A percentile compares a stretch with the other conserved stretches of the same genome.
Conservation (phyloP, 148 eudicot genomes). For the Rhododendron ferrugineum region DNA sequence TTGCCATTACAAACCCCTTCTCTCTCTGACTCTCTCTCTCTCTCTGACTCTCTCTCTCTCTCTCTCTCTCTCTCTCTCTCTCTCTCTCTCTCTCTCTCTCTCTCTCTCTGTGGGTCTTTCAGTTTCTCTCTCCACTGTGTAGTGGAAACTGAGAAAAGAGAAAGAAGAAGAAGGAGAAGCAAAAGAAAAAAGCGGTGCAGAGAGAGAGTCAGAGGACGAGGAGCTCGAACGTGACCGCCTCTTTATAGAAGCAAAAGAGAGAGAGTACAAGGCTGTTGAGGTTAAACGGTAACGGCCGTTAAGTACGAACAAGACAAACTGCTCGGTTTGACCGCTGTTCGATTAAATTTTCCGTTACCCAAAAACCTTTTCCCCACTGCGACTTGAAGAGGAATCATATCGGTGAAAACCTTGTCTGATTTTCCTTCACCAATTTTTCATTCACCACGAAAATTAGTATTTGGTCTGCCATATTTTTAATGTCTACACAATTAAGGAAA, state of each 20-base stretch:
- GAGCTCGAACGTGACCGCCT: background rate
- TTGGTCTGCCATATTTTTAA: too few species aligned
- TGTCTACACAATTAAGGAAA: too few species aligned
- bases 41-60: too few species aligned
- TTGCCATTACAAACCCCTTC: background rate
- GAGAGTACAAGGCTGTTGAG: background rate
- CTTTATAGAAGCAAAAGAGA: background rate
- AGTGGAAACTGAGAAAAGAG: background rate
- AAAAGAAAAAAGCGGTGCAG: background rate
- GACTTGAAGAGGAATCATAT: too few species aligned
- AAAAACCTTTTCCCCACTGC: too few species aligned
- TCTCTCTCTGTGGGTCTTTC: background rate
- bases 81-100: background rate
- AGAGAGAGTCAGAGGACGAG: slow-evolving; percentile 5
- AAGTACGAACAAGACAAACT: background rate
- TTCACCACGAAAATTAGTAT: too few species aligned
- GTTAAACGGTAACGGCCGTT: slow-evolving; percentile 12
- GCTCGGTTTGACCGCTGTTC: too few species aligned
- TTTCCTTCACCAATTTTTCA: too few species aligned
- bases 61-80: too few species aligned
- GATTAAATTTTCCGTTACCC: too few species aligned
- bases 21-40: background rate
- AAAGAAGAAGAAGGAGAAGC: background rate
- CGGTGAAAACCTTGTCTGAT: too few species aligned
- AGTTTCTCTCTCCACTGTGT: background rate